Base-by-base conservation (phyloP, 2,329 filamentous ascomycete genomes). In the Colletotrichum horii region DNA sequence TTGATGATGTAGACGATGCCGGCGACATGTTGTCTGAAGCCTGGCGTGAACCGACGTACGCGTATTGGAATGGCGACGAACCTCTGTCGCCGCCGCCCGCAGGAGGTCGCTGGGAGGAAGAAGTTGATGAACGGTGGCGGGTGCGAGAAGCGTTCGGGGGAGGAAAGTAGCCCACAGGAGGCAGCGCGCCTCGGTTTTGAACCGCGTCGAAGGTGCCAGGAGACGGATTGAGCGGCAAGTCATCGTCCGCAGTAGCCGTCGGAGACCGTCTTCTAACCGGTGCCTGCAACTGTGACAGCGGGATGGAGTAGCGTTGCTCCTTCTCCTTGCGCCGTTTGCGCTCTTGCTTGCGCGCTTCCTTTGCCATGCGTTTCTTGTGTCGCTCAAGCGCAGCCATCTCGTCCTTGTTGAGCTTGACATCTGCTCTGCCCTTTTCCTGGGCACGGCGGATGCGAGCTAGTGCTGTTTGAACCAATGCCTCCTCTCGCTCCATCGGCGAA, bases 341-440 rank as follows among this genome's bases (percentile, higher is more conserved):
- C 26, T 84, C 83, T 67, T 81, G 81, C 30, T 81, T 81, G 60
- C 82, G 83, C 68, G 87, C 85, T 52, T 86, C 85, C 38, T 87
- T 87, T 78, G 89, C 87, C 79, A 92, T 86, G 74, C 93, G 91
- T 82, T 92, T 91, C 77, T 90, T 87, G 80, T 90, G 89, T 77
- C 92, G 91, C 82, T 96, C 94, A 79, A 98, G 88, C 62, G 95
- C 96, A 77, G 93, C 94, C 79, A 98, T 88, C 83, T 98, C 96
- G 70, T 94, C 92, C 80, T 93, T 91, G 79, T 91, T 95, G 77
- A 98, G 89, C 82, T 93, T 94, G 71, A 98, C 95, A 73, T 97
- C 94, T 60, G 90, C 88, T 83, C 93, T 94, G 77, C 96, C 96
- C 80, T 92, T 92, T 77, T 91, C 91, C 82, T 95, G 93, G 19